Conservation (phyloP, 371 early-diverging fungal genomes). For the Rhizopus arrhizus region DNA sequence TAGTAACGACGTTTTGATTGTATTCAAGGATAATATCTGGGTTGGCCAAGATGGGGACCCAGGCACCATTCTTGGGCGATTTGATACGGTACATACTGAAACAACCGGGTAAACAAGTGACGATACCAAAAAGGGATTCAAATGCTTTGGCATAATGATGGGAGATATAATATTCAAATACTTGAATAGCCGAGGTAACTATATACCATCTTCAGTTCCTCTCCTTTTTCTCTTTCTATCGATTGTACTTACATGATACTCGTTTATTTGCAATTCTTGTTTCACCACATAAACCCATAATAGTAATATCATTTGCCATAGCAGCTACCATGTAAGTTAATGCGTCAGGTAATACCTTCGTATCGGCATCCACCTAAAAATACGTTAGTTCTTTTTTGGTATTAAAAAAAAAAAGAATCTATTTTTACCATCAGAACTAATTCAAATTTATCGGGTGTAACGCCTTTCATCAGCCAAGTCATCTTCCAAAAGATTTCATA, state of each 20-base stretch:
- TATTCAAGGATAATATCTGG: conserved; percentile 90
- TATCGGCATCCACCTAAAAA: conserved; percentile 90
- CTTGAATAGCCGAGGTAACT: conserved; percentile 55
- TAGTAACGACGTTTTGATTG: conserved; percentile 87
- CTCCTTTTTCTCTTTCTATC: conserved; percentile 37
- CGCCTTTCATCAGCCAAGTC: conserved; percentile 73
- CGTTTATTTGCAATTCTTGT: conserved; percentile 85
- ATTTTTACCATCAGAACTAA: conserved; percentile 84
- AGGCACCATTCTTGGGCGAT: conserved; percentile 74
- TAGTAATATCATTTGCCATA: conserved; percentile 79
- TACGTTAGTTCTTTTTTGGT: not conserved
- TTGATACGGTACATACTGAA: conserved; percentile 91
- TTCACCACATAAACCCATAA: conserved; percentile 89
- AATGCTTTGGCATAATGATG: conserved; percentile 96
- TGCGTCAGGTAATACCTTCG: conserved; percentile 80
- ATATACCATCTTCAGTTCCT: not conserved
- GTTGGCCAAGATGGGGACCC: conserved; percentile 86
- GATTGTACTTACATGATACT: conserved; percentile 58
- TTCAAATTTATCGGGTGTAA: conserved; percentile 91
- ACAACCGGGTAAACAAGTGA: conserved; percentile 98
- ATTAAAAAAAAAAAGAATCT: not conserved
- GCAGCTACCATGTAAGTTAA: conserved; percentile 78
- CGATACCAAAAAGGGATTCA: conserved; percentile 95
- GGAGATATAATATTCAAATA: conserved; percentile 95
- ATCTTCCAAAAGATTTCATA: conserved; percentile 94